phyloP scores from a whole-genome alignment of 257 asterid species.

The Fraxinus americana region DNA sequence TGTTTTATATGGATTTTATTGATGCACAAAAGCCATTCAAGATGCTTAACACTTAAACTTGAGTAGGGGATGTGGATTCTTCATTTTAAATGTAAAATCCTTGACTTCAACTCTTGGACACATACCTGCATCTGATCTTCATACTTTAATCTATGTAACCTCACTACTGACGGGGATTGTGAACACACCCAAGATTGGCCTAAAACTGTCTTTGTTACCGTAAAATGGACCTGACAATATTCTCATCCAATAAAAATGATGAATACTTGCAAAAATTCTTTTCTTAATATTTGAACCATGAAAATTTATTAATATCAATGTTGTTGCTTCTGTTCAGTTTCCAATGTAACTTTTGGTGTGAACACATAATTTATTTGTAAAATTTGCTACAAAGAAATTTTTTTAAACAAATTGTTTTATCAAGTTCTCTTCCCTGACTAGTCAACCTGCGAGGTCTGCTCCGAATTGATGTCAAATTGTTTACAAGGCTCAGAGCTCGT shows the following conservation, averaged over 20 bases:
- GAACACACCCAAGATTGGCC: neutral
- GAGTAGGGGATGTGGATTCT: neutral
- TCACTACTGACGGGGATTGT: neutral
- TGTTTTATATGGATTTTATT: neutral
- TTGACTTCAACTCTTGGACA: neutral
- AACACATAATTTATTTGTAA: neutral
- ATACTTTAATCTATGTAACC: neutral
- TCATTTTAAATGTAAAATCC: no score
- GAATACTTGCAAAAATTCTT: neutral
- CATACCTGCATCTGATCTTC: neutral
- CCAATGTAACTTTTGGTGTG: neutral
- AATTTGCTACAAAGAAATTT: neutral
- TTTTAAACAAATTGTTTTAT: no score
- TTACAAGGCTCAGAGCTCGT: neutral
- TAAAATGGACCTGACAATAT: neutral
- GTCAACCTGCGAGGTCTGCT: neutral
- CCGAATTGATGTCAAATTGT: neutral
- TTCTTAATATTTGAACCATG: no score
- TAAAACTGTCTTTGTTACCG: neutral
- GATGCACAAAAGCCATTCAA: neutral
- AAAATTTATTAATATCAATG: no score
- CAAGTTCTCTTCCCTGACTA: neutral
- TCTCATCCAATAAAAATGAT: neutral
- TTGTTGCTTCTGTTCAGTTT: neutral
- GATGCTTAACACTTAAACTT: neutral